Evolutionary conservation across 805 yeast species (phyloP).

Genomic region (Ogataea pini): DNA sequence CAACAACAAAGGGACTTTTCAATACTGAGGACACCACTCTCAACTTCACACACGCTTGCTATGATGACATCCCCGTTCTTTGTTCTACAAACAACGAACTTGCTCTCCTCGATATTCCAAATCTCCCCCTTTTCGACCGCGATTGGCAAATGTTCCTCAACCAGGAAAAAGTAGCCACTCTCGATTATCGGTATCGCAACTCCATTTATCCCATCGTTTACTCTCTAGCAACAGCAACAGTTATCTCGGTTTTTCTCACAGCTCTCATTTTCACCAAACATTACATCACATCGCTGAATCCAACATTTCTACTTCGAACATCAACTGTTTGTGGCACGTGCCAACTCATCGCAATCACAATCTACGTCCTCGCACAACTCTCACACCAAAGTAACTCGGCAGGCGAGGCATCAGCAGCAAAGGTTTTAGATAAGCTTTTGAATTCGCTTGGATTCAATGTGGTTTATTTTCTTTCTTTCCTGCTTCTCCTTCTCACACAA

Average conservation of each 20-base stretch:
- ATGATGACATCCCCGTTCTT: conserved; percentile 22
- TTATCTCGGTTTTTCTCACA: conserved; percentile 62
- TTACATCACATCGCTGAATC: conserved; percentile 49
- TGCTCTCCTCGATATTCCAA: conserved; percentile 20
- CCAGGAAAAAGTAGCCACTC: conserved; percentile 38
- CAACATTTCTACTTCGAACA: conserved; percentile 50
- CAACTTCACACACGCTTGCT: conserved; percentile 21
- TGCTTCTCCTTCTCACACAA: conserved; percentile 64
- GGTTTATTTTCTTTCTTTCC: conserved; percentile 57
- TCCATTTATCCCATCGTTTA: conserved; percentile 63
- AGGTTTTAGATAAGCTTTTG: conserved; percentile 47
- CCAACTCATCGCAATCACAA: conserved; percentile 53
- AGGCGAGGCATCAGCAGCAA: conserved; percentile 46
- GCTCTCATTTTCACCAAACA: conserved; percentile 65
- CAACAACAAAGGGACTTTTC: conserved; percentile 16
- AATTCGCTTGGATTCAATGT: conserved; percentile 47
- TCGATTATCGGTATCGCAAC: conserved; percentile 41
- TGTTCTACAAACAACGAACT: conserved; percentile 22
- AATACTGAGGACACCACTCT: neutral
- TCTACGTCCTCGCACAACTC: conserved; percentile 47
- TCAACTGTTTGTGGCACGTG: conserved; percentile 56
- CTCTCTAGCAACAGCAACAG: conserved; percentile 63
- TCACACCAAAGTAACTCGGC: conserved; percentile 45
- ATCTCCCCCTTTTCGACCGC: conserved; percentile 44
- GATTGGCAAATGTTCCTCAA: conserved; percentile 52